Base-by-base conservation (phyloP, 768 basidiomycete species). In the Lepiota venenata region DNA sequence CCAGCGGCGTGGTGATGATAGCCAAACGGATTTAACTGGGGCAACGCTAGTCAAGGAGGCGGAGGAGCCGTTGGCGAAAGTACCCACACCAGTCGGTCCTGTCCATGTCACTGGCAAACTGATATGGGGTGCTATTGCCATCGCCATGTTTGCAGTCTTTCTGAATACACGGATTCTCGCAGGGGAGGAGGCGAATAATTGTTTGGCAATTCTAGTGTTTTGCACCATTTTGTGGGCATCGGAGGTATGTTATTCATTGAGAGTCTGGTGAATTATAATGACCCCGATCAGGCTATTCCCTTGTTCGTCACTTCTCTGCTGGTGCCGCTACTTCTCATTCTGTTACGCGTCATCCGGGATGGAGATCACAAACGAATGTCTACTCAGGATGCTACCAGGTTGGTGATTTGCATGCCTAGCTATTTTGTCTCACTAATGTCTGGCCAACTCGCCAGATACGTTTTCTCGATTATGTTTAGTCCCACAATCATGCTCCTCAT, bases 401-500 rank as follows among this genome's bases (percentile, higher is more conserved):
- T 65, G 61, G 85, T 72, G 58, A 18, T 9, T 36, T 18, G 47
- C n/a, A 5, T 38, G 47, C 20, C 20, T 43, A 38, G 7, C 10
- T 9, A 45, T 18, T 8, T 22, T 29, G 15, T n/a, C 35, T 29
- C 42, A 12, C 36, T 56, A 37, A 57, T 61, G 2, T 7, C 8
- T 49, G 42, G 42, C 52, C 14, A 9, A 20, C 58, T 39, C 52
- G 58, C 20, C 56, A 96, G 93, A 72, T 93, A 80, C 67, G 82
- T 98, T 53, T 98, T 98, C 68, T 91, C 92, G 0, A 79, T 84
- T 46, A 98, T 98, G 93, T 98, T 99, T 71, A 91, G 91, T 0
- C 92, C 94, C 0, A 99, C 95, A 0, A 97, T 99, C 69, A 96
- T 98, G 92, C 88, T 99, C 35, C 85, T 98, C 47, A 92, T 96